Conservation (phyloP, 352 stramenopile genomes). For the Globisporangium irregulare region DNA sequence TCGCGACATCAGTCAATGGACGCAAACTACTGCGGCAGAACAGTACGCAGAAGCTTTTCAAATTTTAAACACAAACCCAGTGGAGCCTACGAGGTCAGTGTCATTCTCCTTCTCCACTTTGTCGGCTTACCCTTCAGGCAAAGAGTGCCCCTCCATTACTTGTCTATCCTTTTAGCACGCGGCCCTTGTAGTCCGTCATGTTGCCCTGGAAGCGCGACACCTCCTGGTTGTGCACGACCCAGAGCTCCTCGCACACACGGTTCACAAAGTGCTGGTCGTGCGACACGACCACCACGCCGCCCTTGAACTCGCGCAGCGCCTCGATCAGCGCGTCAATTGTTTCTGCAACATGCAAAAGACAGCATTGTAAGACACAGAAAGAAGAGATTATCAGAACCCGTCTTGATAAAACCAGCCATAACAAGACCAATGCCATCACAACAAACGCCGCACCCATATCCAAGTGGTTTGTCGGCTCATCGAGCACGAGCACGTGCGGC, state of each 20-base stretch:
- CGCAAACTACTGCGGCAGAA: too few relatives aligned
- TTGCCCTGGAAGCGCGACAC: conserved; percentile 70
- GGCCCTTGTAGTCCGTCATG: conserved; percentile 85
- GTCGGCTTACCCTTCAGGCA: neutral
- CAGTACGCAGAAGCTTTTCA: neutral
- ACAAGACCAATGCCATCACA: neutral
- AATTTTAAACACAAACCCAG: neutral
- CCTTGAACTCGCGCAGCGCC: conserved; percentile 94
- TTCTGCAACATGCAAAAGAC: conserved; percentile 28
- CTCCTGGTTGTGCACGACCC: conserved; percentile 82
- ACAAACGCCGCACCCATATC: conserved; percentile 77
- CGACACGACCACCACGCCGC: conserved; percentile 95
- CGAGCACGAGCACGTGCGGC: conserved; percentile 95
- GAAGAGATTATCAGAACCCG: conserved; percentile 11
- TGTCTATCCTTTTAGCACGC: conserved; percentile 59
- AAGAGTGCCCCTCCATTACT: neutral
- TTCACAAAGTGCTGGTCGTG: conserved; percentile 99
- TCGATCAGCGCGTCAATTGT: conserved; percentile 93
- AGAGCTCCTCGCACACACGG: conserved; percentile 93
- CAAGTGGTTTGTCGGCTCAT: conserved; percentile 97
- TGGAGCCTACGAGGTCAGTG: neutral
- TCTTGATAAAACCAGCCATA: neutral
- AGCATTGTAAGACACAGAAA: neutral
- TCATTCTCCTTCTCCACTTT: neutral
- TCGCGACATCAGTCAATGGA: too few relatives aligned